Percentiles rank a stretch among this genome's conserved stretches.
Evolutionary conservation across 257 asterid genomes (phyloP).

Genomic region (Ballota nigra): DNA sequence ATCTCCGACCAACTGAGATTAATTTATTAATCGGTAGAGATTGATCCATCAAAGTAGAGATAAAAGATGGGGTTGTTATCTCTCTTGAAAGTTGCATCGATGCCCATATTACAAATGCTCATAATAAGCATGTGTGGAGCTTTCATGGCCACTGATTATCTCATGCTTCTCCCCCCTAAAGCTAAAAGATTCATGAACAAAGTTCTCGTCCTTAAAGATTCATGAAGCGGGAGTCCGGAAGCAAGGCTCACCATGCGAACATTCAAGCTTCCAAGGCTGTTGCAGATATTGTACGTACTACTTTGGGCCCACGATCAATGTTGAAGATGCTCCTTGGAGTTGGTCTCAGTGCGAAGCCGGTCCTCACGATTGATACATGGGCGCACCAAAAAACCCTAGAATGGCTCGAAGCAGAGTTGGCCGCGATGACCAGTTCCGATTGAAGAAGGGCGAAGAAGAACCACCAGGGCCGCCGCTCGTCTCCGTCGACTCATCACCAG

Average conservation of each 20-base stretch:
- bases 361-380: too few relatives aligned
- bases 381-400: too few relatives aligned
- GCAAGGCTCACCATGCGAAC: constrained; percentile 81
- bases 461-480: too few relatives aligned
- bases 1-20: too few relatives aligned
- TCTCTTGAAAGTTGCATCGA: constrained; percentile 82
- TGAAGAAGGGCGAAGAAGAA: too few relatives aligned
- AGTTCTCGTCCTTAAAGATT: too few relatives aligned
- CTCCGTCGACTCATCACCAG: too few relatives aligned
- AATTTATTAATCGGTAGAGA: too few relatives aligned
- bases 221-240: constrained; percentile 88
- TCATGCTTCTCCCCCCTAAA: constrained; percentile 67
- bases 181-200: constrained; percentile 72
- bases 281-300: constrained; percentile 90
- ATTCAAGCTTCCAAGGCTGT: constrained; percentile 98
- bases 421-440: too few relatives aligned
- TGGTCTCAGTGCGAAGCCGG: too few relatives aligned
- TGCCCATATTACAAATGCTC: constrained; percentile 87
- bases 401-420: too few relatives aligned
- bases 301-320: constrained; percentile 94
- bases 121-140: constrained; percentile 75
- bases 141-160: constrained; percentile 76
- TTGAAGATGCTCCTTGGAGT: constrained; percentile 90
- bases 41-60: too few relatives aligned
- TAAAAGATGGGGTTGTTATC: constrained; percentile 74